phyloP scores from a whole-genome alignment of 805 yeast genomes.

The Wickerhamomyces chambardii region DNA sequence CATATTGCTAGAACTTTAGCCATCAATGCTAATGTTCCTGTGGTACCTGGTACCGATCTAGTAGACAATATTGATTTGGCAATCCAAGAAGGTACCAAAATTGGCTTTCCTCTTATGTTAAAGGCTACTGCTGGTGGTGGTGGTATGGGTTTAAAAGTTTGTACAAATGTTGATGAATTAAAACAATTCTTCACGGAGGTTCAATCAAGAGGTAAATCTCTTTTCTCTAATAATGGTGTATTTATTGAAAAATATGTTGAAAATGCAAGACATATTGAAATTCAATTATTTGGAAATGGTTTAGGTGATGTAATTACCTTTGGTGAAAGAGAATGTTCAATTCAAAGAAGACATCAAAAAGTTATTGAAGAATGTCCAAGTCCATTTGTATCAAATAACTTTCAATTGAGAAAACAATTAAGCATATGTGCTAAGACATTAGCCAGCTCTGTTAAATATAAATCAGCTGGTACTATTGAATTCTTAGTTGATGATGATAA shows the following conservation, averaged over 20 bases:
- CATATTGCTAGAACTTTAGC: slow-evolving; percentile 19
- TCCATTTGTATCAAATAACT: slow-evolving; percentile 11
- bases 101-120: slow-evolving; percentile 17
- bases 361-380: slow-evolving; percentile 21
- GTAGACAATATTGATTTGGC: slow-evolving; percentile 7
- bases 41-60: slow-evolving; percentile 18
- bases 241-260: slow-evolving; percentile 19
- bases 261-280: slow-evolving; percentile 19
- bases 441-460: slow-evolving; percentile 15
- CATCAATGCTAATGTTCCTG: slow-evolving; percentile 14
- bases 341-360: slow-evolving; percentile 22
- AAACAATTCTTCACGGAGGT: slow-evolving; percentile 11
- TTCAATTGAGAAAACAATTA: slow-evolving; percentile 10
- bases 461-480: slow-evolving; percentile 22
- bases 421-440: slow-evolving; percentile 11
- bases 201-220: slow-evolving; percentile 15
- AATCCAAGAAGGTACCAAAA: neutral
- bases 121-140: slow-evolving; percentile 23
- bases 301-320: slow-evolving; percentile 16
- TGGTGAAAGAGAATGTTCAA: slow-evolving; percentile 22
- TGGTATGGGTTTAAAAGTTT: slow-evolving; percentile 20
- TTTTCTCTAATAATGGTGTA: slow-evolving; percentile 15
- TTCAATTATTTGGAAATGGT: slow-evolving; percentile 21
- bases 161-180: slow-evolving; percentile 8
- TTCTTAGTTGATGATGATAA: slow-evolving; percentile 18